Evolutionary conservation across 306 rosid species (phyloP), one percentile per base, ranked within the genome.

Genomic region (Lotus japonicus): DNA sequence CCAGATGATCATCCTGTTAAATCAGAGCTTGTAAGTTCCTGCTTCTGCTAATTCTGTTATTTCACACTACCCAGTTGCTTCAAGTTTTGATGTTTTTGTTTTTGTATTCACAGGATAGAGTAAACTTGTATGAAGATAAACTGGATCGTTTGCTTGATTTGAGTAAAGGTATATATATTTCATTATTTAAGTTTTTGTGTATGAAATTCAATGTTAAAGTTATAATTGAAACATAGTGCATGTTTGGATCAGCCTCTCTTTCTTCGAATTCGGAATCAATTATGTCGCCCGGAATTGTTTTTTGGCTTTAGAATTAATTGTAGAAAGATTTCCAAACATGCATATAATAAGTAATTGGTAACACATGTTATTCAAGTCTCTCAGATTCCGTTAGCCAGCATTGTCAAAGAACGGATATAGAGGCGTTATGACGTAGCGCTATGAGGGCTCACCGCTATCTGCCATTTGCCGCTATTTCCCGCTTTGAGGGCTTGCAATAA

Each of bases 1-100:
- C 95, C 92, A 0, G 90, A 85, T 74, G 87, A 86, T 36, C 95
- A 94, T 74, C 79, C 89, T 49, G 73, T 90, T 70, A 90, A 82
- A 69, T 73, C 97, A 12, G 99, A 94, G 85, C 85, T 86, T 43
- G 98, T 90, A 81, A 66, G 89, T 84, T 74, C 16, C 11, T 84
- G 53, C 67, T 36, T 5, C 11, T 83, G 44, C 56, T 56, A 0
- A 5, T 63, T 52, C 6, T 68, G 44, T 64, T 72, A 48, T 33
- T 62, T 33, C 11, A 44, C 46, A 23, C 50, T 0, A 26, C 56
- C 14, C 14, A 46, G 2, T 45, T 67, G 54, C 58, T 80, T 39
- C 12, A 58, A 58, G 10, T 75, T 1, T 31, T 1, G 5, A 31
- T 31, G 1, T 31, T 31, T 70, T 35, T 5, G 11, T 6, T 59